Evolutionary conservation across 192 early-diverging fungal species (phyloP).

Genomic region (Oehlia diaphana): DNA sequence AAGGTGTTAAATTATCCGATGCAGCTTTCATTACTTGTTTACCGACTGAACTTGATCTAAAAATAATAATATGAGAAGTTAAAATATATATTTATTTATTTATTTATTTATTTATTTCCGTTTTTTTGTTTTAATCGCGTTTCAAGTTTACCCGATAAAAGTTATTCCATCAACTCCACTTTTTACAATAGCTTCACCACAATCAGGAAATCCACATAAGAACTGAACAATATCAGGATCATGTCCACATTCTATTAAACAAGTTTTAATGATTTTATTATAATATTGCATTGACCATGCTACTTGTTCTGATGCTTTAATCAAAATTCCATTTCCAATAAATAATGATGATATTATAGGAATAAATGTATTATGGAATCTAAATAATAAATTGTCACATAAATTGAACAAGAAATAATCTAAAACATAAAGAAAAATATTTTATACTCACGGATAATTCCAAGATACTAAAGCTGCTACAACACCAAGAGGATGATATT

Average conservation of each 20-base stretch:
- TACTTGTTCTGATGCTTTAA: conserved; percentile 84
- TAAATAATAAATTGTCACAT: neutral
- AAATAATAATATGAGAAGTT: neutral
- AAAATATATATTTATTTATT: no score
- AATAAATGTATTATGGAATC: conserved; percentile 74
- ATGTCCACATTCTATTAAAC: conserved; percentile 71
- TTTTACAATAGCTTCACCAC: conserved; percentile 73
- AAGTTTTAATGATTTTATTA: conserved; percentile 61
- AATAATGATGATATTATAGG: conserved; percentile 82
- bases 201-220: conserved; percentile 76
- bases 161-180: conserved; percentile 73
- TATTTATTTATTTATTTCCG: no score
- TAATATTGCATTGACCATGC: conserved; percentile 79
- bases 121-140: no score
- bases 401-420: neutral
- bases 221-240: conserved; percentile 78
- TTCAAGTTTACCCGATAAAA: conserved; percentile 65
- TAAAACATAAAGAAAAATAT: neutral
- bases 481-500: conserved; percentile 80
- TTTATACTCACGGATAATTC: conserved; percentile 72
- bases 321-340: conserved; percentile 81
- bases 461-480: conserved; percentile 81
- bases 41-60: conserved; percentile 71
- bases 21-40: conserved; percentile 73
- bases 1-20: conserved; percentile 72